Conservation (phyloP, 1,284 basidiomycete species). For the Irpex sp. region DNA sequence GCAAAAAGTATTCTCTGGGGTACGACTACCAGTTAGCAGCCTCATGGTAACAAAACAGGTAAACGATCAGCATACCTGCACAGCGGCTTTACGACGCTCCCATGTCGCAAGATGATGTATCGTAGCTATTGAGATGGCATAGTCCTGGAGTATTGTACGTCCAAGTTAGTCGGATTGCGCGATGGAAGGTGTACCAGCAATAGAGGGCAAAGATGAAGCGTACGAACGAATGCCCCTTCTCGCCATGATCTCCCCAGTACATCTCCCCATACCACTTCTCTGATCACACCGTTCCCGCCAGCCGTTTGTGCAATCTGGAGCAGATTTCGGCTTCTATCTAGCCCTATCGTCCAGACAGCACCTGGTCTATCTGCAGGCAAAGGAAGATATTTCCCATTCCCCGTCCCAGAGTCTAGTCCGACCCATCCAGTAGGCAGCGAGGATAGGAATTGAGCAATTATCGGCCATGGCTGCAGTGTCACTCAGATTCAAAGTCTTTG, state of each 20-base stretch:
- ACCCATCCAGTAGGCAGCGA: conserved; percentile 75
- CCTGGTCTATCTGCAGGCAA: conserved; percentile 55
- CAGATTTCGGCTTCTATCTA: conserved; percentile 79
- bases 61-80: conserved; percentile 49
- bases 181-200: background rate
- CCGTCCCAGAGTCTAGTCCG: conserved; percentile 93
- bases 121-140: conserved; percentile 92
- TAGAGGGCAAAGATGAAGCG: background rate
- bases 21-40: background rate
- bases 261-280: conserved; percentile 78
- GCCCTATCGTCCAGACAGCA: conserved; percentile 70
- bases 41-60: no score
- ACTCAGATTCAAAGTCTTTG: background rate
- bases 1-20: conserved; percentile 61
- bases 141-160: conserved; percentile 57
- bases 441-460: conserved; percentile 80
- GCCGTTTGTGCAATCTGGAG: conserved; percentile 70
- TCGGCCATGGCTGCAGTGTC: conserved; percentile 82
- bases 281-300: conserved; percentile 37
- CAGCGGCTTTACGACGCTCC: conserved; percentile 64
- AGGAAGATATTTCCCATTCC: conserved; percentile 96
- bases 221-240: conserved; percentile 70
- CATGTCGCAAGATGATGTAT: conserved; percentile 89
- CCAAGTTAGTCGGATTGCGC: background rate
- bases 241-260: conserved; percentile 72